These are phyloP conservation scores for Aureobasidium pullulans DNA, from an alignment of 2,329 filamentous ascomycete genomes.

Conservation along the genomic window DNA sequence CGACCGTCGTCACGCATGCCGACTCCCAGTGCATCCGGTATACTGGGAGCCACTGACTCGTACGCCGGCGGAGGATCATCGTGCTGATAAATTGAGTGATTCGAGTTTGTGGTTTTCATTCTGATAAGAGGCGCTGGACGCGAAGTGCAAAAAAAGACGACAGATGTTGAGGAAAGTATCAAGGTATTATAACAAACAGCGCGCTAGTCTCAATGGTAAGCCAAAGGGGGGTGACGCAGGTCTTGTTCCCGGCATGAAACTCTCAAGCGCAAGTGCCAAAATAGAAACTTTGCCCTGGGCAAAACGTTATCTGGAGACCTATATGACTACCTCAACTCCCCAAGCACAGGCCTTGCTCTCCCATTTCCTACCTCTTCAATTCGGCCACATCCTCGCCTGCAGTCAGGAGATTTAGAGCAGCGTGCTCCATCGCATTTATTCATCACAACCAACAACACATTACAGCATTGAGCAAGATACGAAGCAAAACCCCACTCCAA, in stretches of 20 bases:
- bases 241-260: too few relatives aligned
- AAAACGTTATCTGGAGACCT: background rate
- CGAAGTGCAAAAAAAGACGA: background rate
- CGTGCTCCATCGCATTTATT: too few relatives aligned
- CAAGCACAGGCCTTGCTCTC: background rate
- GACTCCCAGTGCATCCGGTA: background rate
- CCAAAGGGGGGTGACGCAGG: too few relatives aligned
- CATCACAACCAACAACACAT: too few relatives aligned
- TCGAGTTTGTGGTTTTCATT: background rate
- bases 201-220: too few relatives aligned
- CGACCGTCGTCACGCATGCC: background rate
- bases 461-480: too few relatives aligned
- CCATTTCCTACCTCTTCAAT: background rate
- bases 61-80: background rate
- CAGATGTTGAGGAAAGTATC: too few relatives aligned
- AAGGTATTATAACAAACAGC: too few relatives aligned
- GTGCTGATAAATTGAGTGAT: background rate
- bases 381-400: too few relatives aligned
- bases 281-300: background rate
- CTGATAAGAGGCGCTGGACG: background rate
- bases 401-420: too few relatives aligned
- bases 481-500: too few relatives aligned
- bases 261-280: background rate
- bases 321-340: background rate
- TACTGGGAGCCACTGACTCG: background rate